Evolutionary conservation across 2,329 filamentous ascomycete genomes (phyloP), one percentile per base, ranked within the genome.

Genomic region (Corinectria fuckeliana): DNA sequence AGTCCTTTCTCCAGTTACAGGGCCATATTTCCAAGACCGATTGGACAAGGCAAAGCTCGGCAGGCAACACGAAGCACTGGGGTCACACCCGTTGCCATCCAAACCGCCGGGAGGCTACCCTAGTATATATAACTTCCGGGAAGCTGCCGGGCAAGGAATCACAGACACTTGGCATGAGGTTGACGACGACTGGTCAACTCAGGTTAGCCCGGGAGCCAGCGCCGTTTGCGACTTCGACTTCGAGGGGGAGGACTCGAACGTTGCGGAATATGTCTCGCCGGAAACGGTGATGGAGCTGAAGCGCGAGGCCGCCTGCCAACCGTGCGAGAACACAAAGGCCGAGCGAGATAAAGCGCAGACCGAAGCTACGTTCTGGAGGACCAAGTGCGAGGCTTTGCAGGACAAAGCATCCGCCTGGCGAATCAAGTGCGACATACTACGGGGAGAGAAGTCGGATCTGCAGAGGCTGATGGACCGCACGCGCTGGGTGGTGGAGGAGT

Each of bases 61-160:
- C 11, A 28, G 25, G n/a, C 21, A n/a, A 4, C 4, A 28, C 25
- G 42, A 45, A 18, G 42, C 42, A 5, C 5, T 45, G 42, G n/a
- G 8, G 13, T 45, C 42, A 13, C 42, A 45, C n/a, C 42, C 42
- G 13, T 16, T 26, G n/a, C n/a, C n/a, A n/a, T n/a, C n/a, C n/a
- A 45, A 45, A 13, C 25, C 25, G 16, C 23, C 23, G 2, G 26
- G 23, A 45, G 13, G 28, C 28, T 32, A 42, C 13, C 20, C 36
- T 16, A 20, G 2, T 8, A 18, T 14, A 6, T 32, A 53, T 16
- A 39, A 26, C 9, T 42, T 58, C 25, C 23, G 20, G 23, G 47
- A 95, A 6, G 13, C 14, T 20, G 48, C 10, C 7, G 38, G 41
- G 7, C 38, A 48, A 16, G 47, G 39, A 6, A 14, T 51, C 14